Evolutionary conservation across 2,329 filamentous ascomycete species (phyloP).

Genomic region (Harringtonia lauricola): DNA sequence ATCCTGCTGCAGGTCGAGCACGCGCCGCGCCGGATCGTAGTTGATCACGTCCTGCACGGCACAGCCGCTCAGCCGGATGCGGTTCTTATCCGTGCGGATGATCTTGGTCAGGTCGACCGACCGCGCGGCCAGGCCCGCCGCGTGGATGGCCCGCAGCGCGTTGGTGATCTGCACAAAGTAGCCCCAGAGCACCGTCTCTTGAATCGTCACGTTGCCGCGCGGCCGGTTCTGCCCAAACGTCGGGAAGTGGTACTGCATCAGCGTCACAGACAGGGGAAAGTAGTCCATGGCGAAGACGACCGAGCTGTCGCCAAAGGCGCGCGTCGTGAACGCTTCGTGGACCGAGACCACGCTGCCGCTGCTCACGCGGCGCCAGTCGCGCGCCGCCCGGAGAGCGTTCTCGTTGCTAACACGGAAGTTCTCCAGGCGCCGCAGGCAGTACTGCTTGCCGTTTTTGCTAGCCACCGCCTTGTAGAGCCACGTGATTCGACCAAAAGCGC

Average conservation of each 20-base stretch:
- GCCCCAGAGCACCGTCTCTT: slow-evolving; percentile 74
- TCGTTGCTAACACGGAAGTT: slow-evolving; percentile 84
- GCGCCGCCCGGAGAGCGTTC: slow-evolving; percentile 73
- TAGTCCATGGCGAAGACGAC: slow-evolving; percentile 92
- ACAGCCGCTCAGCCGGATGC: slow-evolving; percentile 79
- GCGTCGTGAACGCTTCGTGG: slow-evolving; percentile 86
- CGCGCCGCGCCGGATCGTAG: slow-evolving; percentile 56
- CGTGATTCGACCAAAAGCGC: slow-evolving; percentile 67
- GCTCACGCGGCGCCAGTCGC: slow-evolving; percentile 78
- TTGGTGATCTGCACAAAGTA: slow-evolving; percentile 89
- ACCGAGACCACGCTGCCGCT: slow-evolving; percentile 76
- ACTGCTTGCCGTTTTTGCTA: slow-evolving; percentile 78
- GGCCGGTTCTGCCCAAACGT: slow-evolving; percentile 26
- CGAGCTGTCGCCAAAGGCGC: slow-evolving; percentile 89
- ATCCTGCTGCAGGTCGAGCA: slow-evolving; percentile 73
- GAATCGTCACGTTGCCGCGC: slow-evolving; percentile 34
- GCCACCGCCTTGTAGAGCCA: slow-evolving; percentile 95
- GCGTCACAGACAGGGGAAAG: slow-evolving; percentile 79
- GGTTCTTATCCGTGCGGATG: slow-evolving; percentile 79
- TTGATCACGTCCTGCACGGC: slow-evolving; percentile 83
- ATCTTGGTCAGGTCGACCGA: slow-evolving; percentile 84
- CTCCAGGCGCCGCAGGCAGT: slow-evolving; percentile 77
- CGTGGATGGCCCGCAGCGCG: slow-evolving; percentile 78
- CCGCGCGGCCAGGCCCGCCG: slow-evolving; percentile 68
- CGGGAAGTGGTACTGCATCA: slow-evolving; percentile 70